These are phyloP conservation scores for Starmerella scarabaei DNA, from an alignment of 805 yeast species.

Conservation along the genomic window DNA sequence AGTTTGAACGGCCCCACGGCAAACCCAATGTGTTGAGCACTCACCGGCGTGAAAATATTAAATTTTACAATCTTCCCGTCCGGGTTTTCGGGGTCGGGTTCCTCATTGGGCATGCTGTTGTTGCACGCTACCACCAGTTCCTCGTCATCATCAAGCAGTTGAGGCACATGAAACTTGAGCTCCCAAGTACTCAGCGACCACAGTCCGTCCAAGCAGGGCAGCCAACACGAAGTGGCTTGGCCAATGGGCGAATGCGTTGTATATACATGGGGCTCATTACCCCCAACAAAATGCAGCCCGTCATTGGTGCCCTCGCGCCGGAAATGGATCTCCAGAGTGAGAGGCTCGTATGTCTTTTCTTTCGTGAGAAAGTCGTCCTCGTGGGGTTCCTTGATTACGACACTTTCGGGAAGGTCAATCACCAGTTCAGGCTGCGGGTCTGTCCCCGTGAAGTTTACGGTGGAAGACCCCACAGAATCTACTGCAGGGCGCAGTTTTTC, in stretches of 20 bases:
- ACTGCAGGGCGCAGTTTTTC: constrained; percentile 22
- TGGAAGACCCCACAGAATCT: constrained; percentile 34
- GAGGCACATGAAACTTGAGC: constrained; percentile 70
- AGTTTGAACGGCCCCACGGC: constrained; percentile 79
- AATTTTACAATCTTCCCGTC: constrained; percentile 63
- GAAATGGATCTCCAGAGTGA: constrained; percentile 58
- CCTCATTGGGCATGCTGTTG: constrained; percentile 37
- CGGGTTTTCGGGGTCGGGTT: constrained; percentile 62
- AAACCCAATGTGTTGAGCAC: constrained; percentile 93
- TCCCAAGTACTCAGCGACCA: constrained; percentile 92
- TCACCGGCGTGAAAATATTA: constrained; percentile 67
- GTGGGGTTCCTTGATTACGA: constrained; percentile 50
- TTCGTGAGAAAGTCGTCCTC: constrained; percentile 23
- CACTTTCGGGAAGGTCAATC: constrained; percentile 50
- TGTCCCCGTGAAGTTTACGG: constrained; percentile 35
- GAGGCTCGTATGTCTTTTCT: constrained; percentile 44
- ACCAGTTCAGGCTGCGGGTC: constrained; percentile 44
- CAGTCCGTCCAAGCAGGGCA: constrained; percentile 83
- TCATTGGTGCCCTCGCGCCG: constrained; percentile 44
- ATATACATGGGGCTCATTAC: constrained; percentile 51
- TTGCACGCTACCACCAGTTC: constrained; percentile 33
- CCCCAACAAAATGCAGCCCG: constrained; percentile 50
- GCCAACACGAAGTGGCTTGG: constrained; percentile 87
- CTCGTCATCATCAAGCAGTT: constrained; percentile 36
- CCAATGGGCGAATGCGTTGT: constrained; percentile 70